These are phyloP conservation scores for Suillus spraguei DNA, from an alignment of 768 basidiomycete genomes.

Conservation along the genomic window DNA sequence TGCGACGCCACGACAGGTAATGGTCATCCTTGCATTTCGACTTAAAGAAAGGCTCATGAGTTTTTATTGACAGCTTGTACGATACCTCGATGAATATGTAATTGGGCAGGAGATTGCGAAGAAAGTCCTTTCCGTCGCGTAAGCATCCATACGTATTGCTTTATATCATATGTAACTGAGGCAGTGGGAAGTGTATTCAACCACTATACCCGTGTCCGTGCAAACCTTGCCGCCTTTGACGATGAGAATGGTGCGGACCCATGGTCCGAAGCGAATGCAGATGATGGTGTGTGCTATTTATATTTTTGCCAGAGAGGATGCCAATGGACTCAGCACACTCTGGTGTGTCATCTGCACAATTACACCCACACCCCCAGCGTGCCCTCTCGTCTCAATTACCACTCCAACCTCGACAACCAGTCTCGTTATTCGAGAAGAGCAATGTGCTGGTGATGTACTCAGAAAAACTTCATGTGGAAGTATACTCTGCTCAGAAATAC, in stretches of 20 bases:
- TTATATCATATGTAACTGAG: constrained; percentile 10
- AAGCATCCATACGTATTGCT: constrained; percentile 36
- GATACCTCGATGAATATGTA: constrained; percentile 87
- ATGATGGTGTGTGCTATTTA: constrained; percentile 31
- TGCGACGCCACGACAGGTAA: constrained; percentile 62
- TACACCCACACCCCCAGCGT: constrained; percentile 61
- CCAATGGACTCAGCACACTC: constrained; percentile 31
- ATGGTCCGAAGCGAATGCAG: constrained; percentile 29
- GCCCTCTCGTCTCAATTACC: constrained; percentile 35
- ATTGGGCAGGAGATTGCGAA: constrained; percentile 93
- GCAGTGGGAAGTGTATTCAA: constrained; percentile 77
- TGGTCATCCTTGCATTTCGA: background rate
- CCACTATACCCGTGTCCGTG: constrained; percentile 87
- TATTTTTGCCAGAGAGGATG: constrained; percentile 7
- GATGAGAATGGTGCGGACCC: constrained; percentile 33
- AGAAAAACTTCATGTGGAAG: constrained; percentile 8
- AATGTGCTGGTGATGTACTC: constrained; percentile 90
- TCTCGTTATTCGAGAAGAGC: constrained; percentile 87
- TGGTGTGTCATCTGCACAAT: constrained; percentile 55
- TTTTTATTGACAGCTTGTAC: constrained; percentile 57
- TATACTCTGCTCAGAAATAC: constrained; percentile 14
- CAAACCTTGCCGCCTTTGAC: constrained; percentile 59
- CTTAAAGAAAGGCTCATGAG: constrained; percentile 17
- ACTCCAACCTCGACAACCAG: constrained; percentile 39
- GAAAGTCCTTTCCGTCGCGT: constrained; percentile 94